Percentiles rank a stretch among this genome's conserved stretches.
Conservation (phyloP, 1,139 yeast species). For the Tardiomyces digboiensis region DNA sequence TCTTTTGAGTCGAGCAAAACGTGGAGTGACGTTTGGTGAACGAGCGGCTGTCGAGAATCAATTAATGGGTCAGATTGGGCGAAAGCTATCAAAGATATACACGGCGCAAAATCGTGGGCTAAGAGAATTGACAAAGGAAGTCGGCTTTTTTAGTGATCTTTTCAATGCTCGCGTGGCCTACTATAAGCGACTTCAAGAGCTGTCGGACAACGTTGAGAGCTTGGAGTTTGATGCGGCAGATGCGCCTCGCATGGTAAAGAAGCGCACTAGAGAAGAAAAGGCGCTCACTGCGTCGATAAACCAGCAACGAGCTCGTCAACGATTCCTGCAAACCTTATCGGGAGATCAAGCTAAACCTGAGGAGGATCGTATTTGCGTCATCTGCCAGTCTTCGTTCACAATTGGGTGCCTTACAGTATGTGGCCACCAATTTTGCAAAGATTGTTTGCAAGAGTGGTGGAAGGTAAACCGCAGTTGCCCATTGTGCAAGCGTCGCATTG, state of each 20-base stretch:
- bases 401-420: slow-evolving; percentile 77
- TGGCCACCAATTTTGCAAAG: slow-evolving; percentile 83
- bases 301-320: slow-evolving; percentile 6
- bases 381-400: slow-evolving; percentile 61
- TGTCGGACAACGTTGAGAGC: slow-evolving; percentile 66
- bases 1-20: neutral
- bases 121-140: slow-evolving; percentile 35
- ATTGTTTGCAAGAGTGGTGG: slow-evolving; percentile 70
- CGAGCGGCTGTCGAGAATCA: neutral
- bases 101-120: slow-evolving; percentile 22
- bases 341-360: slow-evolving; percentile 17
- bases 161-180: slow-evolving; percentile 75
- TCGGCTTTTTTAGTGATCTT: slow-evolving; percentile 47
- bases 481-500: slow-evolving; percentile 51
- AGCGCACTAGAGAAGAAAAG: slow-evolving; percentile 9
- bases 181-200: slow-evolving; percentile 72
- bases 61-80: neutral
- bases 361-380: slow-evolving; percentile 51
- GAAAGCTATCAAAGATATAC: neutral
- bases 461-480: slow-evolving; percentile 54
- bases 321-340: slow-evolving; percentile 2
- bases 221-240: slow-evolving; percentile 7
- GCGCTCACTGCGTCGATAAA: slow-evolving; percentile 10
- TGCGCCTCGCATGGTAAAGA: slow-evolving; percentile 2
- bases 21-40: neutral